Evolutionary conservation across 306 rosid species (phyloP).

Genomic region (Adenanthera pavonina): DNA sequence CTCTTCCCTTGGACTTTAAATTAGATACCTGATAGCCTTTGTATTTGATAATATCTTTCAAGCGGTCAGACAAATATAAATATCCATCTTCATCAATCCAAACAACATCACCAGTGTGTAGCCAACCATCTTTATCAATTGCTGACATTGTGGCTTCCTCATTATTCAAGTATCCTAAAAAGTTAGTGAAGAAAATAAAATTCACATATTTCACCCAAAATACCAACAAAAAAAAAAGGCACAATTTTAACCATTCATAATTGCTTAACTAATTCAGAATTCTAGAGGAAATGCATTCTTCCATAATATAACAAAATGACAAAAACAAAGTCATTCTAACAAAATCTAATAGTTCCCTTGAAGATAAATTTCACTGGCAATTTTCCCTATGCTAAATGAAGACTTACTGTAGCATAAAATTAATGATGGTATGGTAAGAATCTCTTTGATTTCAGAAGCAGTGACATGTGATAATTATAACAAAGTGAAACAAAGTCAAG

Average conservation of each 20-base stretch:
- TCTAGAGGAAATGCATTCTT: background rate
- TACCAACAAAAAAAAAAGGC: background rate
- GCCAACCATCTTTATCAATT: conserved; percentile 76
- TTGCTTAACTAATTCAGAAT: conserved; percentile 13
- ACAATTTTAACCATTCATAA: background rate
- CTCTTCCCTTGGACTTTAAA: conserved; percentile 12
- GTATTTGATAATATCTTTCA: conserved; percentile 91
- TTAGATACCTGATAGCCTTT: conserved; percentile 84
- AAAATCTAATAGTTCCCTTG: background rate
- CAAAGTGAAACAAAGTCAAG: conserved; percentile 9
- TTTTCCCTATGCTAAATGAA: conserved; percentile 25
- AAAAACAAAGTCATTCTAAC: conserved; percentile 3
- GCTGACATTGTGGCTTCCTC: conserved; percentile 65
- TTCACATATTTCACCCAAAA: background rate
- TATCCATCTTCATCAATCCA: conserved; percentile 79
- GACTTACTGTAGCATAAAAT: background rate
- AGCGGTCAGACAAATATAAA: conserved; percentile 68
- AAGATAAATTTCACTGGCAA: conserved; percentile 15
- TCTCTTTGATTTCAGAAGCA: conserved; percentile 7
- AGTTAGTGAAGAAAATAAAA: conserved; percentile 8
- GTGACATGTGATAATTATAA: conserved; percentile 4
- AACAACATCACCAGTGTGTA: conserved; percentile 78
- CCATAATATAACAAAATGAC: background rate
- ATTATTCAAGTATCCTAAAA: conserved; percentile 82
- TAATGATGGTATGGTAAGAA: background rate